Evolutionary conservation across 2,329 filamentous ascomycete species (phyloP), one percentile per base, ranked within the genome.

Genomic region (Gremmenia infestans): DNA sequence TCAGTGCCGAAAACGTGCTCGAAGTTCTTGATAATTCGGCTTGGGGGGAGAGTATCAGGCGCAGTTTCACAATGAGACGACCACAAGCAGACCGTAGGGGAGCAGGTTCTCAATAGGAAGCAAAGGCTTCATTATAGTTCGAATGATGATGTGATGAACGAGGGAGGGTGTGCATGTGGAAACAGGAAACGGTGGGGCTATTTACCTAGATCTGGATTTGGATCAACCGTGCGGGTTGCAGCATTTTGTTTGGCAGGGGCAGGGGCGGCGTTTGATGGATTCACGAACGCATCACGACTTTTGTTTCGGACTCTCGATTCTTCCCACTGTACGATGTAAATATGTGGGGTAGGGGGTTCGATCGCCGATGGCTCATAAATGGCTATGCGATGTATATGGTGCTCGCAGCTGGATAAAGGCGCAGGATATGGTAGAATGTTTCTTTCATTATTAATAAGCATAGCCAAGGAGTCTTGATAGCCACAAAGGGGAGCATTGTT

Each of bases 41-140:
- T 15, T 97, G 93, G 93, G 89, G 93, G 51, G 90, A 96, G 73
- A 96, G 89, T 76, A 91, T 97, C 62, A 81, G 91, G 61, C 81
- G 91, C 60, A 96, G 91, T 74, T 91, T 94, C 64, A 96, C 91
- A 52, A 81, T 78, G 66, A 78, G 78, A 65, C 76, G 81, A 60
- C 71, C 74, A 51, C 58, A 55, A 22, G 22, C n/a, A 19, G 19
- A 22, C 8, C 39, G 39, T 58, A 52, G 57, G 53, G 59, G 59
- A 55, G 60, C 57, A 52, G 48, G 52, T 46, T 52, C 48, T 45
- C 52, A 7, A 53, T 52, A 42, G 52, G 49, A 53, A 47, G 19
- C 23, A 46, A 36, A 50, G 32, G 51, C 42, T 35, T 46, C 32
- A 14, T 39, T 35, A 35, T 32, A 17, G 36, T 37, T 42, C 42